Conservation (phyloP, 768 basidiomycete genomes). For the Kwoniella sp. region DNA sequence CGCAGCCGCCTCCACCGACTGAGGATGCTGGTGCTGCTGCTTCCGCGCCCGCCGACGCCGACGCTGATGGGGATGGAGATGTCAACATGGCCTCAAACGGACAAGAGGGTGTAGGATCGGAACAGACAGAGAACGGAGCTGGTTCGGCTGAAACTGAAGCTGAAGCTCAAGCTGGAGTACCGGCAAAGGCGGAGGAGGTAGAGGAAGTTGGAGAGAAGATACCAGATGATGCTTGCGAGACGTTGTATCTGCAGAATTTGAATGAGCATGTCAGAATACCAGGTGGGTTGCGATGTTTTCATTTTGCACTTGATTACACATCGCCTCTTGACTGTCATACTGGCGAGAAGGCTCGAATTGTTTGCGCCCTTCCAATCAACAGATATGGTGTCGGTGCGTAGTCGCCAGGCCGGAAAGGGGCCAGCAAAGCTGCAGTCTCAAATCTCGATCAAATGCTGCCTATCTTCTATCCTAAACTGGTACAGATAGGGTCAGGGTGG, state of each 20-base stretch:
- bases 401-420: too few relatives aligned
- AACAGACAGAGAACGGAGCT: not conserved
- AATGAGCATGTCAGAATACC: conserved; percentile 71
- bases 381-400: too few relatives aligned
- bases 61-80: conserved; percentile 13
- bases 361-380: too few relatives aligned
- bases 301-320: too few relatives aligned
- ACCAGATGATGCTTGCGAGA: conserved; percentile 65
- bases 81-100: conserved; percentile 1
- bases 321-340: too few relatives aligned
- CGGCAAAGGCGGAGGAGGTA: conserved; percentile 7
- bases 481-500: too few relatives aligned
- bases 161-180: not conserved
- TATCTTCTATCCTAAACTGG: too few relatives aligned
- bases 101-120: not conserved
- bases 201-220: conserved; percentile 26
- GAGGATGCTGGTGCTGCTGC: not conserved
- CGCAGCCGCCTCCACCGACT: conserved; percentile 2
- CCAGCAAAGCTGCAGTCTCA: too few relatives aligned
- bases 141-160: not conserved
- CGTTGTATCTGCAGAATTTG: conserved; percentile 92
- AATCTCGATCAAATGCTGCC: too few relatives aligned
- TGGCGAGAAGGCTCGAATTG: too few relatives aligned
- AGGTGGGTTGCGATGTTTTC: conserved; percentile 52
- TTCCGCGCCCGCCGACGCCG: not conserved